Base-by-base conservation (phyloP, 805 yeast species). In the Yamadazyma laniorum region DNA sequence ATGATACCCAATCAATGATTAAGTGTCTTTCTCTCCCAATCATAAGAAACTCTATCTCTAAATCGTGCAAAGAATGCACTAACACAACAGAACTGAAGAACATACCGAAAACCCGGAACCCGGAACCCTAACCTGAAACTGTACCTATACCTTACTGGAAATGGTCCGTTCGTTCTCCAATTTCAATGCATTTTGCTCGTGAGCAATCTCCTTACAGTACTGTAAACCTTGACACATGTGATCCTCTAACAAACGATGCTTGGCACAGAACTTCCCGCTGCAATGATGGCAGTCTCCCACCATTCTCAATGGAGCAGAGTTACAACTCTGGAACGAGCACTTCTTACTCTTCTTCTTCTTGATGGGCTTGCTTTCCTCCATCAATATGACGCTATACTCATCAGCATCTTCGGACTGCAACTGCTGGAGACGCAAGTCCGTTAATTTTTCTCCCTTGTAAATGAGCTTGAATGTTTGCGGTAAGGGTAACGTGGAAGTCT, bases 261-360 rank as follows among this genome's bases (percentile, higher is more conserved):
- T 83, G 22, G 91, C 82, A 61, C 96, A 88, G 60, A 79, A 88
- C 53, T 82, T 83, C 31, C 95, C 95, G 33, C 77, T 77, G 60
- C 96, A 88, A 56, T 81, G 84, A 37, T 80, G 75, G 60, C 96
- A 88, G 58, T 82, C 89, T 33, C 96, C 96, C 30, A 86, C 80
- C 70, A 77, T 71, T 49, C 80, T 65, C 34, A 76, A 63, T 1
- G 90, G 86, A 9, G 77, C 66, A n/a, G 82, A 72, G 15, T 74
- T 67, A 63, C 96, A 88, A 19, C 66, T 53, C 22, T 60, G 61
- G 58, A 78, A 79, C 16, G 80, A 65, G 59, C 82, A 77, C 43
- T 59, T 65, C 53, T 74, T 72, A 54, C 72, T 74, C 40, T 55
- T 49, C 47, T 56, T 60, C 19, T 37, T 43, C 14, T 27, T 25